phyloP scores from a whole-genome alignment of 257 asterid genomes.

The Solanum sparsipilum region DNA sequence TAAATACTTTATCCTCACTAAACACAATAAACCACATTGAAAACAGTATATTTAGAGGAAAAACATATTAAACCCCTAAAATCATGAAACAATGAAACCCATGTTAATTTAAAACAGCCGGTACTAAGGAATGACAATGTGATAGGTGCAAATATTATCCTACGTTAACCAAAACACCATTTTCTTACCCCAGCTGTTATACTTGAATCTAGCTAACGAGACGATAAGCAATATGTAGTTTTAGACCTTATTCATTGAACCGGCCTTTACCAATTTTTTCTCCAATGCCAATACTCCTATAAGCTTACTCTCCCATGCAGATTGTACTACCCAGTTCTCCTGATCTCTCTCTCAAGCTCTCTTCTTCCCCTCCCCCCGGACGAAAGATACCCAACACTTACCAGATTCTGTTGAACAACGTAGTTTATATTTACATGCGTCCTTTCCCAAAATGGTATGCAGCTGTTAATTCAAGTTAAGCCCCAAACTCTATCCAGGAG shows the following conservation, averaged over 20 bases:
- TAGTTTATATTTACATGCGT: background rate
- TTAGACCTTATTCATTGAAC: background rate
- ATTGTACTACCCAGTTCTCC: background rate
- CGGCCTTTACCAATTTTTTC: background rate
- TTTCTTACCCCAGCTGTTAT: background rate
- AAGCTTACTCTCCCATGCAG: background rate
- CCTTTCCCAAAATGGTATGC: background rate
- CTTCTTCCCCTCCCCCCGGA: background rate
- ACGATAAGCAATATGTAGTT: background rate
- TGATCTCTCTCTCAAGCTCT: background rate
- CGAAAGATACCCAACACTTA: background rate
- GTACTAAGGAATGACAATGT: background rate
- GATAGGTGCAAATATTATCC: background rate
- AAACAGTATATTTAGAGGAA: background rate
- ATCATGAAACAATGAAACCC: background rate
- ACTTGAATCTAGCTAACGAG: background rate
- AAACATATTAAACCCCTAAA: background rate
- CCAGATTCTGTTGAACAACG: background rate
- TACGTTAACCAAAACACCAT: background rate
- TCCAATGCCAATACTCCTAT: background rate
- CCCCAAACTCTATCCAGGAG: background rate
- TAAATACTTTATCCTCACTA: background rate
- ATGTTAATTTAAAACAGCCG: background rate
- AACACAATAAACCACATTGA: background rate
- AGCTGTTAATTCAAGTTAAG: background rate